Conservation (phyloP, 257 asterid species). For the Catharanthus roseus region DNA sequence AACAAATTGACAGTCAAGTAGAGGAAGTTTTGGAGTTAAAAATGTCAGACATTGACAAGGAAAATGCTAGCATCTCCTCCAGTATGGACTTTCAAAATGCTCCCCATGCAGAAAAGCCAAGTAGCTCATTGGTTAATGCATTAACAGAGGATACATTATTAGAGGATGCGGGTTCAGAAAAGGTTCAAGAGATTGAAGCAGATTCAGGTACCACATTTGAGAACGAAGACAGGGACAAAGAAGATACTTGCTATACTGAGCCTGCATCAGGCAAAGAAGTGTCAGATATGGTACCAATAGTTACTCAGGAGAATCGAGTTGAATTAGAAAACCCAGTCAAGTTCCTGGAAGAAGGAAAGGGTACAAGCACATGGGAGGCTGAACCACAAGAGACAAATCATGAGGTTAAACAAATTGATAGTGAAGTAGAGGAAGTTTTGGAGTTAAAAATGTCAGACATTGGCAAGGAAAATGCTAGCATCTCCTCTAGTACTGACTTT, state of each 20-base stretch:
- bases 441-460: not conserved
- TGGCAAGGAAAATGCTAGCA: not conserved
- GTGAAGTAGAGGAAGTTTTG: not conserved
- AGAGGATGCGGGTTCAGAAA: not conserved
- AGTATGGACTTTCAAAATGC: not conserved
- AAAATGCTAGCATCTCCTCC: not conserved
- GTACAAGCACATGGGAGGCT: not conserved
- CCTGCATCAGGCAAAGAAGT: not conserved
- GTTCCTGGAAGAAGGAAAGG: not conserved
- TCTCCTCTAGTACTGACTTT: not conserved
- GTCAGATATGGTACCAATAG: not conserved
- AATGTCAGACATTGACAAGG: not conserved
- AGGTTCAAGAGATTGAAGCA: conserved; percentile 5
- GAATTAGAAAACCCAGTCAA: conserved; percentile 5
- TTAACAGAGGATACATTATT: not conserved
- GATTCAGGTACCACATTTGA: conserved; percentile 2
- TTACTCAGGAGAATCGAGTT: not conserved
- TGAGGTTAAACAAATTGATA: not conserved
- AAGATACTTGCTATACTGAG: not conserved
- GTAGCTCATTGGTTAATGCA: not conserved
- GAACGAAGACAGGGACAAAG: not conserved
- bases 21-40: conserved; percentile 1
- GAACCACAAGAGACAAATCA: not conserved
- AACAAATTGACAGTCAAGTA: not conserved
- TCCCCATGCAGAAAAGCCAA: not conserved